Base-by-base conservation (phyloP, 2,329 filamentous ascomycete genomes). In the Sporothrix schenckii region DNA sequence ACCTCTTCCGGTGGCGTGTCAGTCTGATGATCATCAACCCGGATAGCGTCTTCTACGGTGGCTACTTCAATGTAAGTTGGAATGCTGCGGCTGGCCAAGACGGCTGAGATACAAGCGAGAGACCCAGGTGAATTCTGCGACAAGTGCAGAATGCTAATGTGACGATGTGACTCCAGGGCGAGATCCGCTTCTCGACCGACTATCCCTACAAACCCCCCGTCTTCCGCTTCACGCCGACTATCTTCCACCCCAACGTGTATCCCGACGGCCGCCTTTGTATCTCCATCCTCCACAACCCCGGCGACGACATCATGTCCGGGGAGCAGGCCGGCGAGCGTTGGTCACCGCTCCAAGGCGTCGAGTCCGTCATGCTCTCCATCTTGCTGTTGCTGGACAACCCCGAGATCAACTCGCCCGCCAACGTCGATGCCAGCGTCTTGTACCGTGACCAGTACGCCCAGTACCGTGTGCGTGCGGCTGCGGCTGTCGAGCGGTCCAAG, bases 171-270 rank as follows among this genome's bases (percentile, higher is more conserved):
- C 41, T 14, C 24, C 68, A 92, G 84, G 92, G 92, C 69, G 89
- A 91, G 76, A 95, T 99, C 90, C 88, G 85, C 27, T 98, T 99
- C 77, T 90, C 92, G 11, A 83, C 85, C 76, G 94, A 97, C 76
- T 99, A 98, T 80, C 95, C 95, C 0, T 97, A 92, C 82, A 86
- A 88, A 54, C 94, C 94, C 39, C 94, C 94, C 34, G 91, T 90
- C 70, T 98, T 99, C 84, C 90, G 90, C 74, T 98, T 99, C 81
- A 79, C 88, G 21, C 82, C 83, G 27, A 89, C 91, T 19, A 90
- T 98, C 73, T 93, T 89, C 81, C 94, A 99, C 79, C 94, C 94
- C 3, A 99, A 99, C 79, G 90, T 99, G 77, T 98, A 98, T 82
- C 82, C 88, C 6, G 92, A 97, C 79, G 94, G 94, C 76, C 90